phyloP scores from a whole-genome alignment of 2,329 filamentous ascomycete genomes.

The Cladophialophora psammophila region DNA sequence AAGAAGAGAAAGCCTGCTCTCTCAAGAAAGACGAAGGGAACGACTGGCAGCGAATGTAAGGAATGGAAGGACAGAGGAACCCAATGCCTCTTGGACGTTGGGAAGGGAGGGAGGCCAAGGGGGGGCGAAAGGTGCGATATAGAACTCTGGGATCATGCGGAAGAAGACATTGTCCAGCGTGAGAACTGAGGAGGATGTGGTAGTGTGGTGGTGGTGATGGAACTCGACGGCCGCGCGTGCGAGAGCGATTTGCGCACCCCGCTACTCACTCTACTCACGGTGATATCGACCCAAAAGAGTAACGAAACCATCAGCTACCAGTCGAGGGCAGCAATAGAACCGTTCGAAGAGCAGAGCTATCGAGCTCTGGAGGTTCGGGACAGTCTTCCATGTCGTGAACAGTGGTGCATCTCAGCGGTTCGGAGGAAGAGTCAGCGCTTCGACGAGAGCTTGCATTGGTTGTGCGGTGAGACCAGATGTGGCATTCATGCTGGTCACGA shows the following conservation, averaged over 20 bases:
- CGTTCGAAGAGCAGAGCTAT: slow-evolving; percentile 18
- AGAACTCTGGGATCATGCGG: slow-evolving; percentile 23
- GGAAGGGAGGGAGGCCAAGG: slow-evolving; percentile 11
- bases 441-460: slow-evolving; percentile 35
- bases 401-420: slow-evolving; percentile 19
- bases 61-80: slow-evolving; percentile 29
- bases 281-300: slow-evolving; percentile 32
- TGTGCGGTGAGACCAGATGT: slow-evolving; percentile 21
- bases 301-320: slow-evolving; percentile 21
- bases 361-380: slow-evolving; percentile 9
- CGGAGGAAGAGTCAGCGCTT: slow-evolving; percentile 36
- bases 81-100: slow-evolving; percentile 24
- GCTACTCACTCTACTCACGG: slow-evolving; percentile 30
- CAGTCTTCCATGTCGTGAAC: slow-evolving; percentile 12
- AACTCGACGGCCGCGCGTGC: slow-evolving; percentile 27
- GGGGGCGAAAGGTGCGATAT: slow-evolving; percentile 32
- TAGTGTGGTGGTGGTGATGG: slow-evolving; percentile 8
- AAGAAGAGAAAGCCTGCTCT: slow-evolving; percentile 33
- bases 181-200: not conserved
- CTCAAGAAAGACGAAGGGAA: slow-evolving; percentile 26
- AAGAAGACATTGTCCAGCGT: slow-evolving; percentile 6
- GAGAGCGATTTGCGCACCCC: slow-evolving; percentile 28
- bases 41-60: slow-evolving; percentile 33
- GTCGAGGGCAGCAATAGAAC: slow-evolving; percentile 29
- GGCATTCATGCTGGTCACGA: slow-evolving; percentile 17